A percentile compares a stretch with the other conserved stretches of the same genome.
These are phyloP conservation scores for Penicillium macrosclerotiorum DNA, from an alignment of 495 filamentous ascomycete genomes.

Conservation along the genomic window DNA sequence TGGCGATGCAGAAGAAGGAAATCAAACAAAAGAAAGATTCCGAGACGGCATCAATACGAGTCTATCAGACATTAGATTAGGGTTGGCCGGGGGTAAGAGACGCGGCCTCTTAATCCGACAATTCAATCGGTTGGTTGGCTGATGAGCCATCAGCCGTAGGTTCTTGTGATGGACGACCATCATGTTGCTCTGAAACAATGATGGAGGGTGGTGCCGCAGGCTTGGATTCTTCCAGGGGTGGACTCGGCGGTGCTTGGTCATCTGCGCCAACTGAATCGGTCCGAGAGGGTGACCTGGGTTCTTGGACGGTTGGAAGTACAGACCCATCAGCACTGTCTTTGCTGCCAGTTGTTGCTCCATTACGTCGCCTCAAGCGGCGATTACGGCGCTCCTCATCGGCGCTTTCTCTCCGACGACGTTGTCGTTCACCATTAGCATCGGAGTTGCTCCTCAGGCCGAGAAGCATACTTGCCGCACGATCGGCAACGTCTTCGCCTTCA, in stretches of 20 bases:
- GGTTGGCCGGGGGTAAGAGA: slow-evolving; percentile 4
- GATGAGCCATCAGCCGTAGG: slow-evolving; percentile 24
- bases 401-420: slow-evolving; percentile 61
- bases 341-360: slow-evolving; percentile 42
- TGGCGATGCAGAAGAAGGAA: slow-evolving; percentile 10
- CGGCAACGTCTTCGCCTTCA: slow-evolving; percentile 73
- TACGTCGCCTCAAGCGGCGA: slow-evolving; percentile 58
- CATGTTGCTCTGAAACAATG: slow-evolving; percentile 38
- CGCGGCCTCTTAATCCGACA: slow-evolving; percentile 24
- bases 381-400: slow-evolving; percentile 68
- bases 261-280: slow-evolving; percentile 25
- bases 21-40: slow-evolving; percentile 24
- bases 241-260: slow-evolving; percentile 24
- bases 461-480: slow-evolving; percentile 77
- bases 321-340: slow-evolving; percentile 46
- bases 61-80: slow-evolving; percentile 46
- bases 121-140: slow-evolving; percentile 28
- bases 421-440: slow-evolving; percentile 54
- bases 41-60: slow-evolving; percentile 32
- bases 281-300: slow-evolving; percentile 29
- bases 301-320: slow-evolving; percentile 31
- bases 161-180: slow-evolving; percentile 18
- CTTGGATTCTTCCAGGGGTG: slow-evolving; percentile 25
- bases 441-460: slow-evolving; percentile 72
- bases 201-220: slow-evolving; percentile 35